Evolutionary conservation across 2,329 filamentous ascomycete genomes (phyloP).

Genomic region (Ceratocystis ficicola): DNA sequence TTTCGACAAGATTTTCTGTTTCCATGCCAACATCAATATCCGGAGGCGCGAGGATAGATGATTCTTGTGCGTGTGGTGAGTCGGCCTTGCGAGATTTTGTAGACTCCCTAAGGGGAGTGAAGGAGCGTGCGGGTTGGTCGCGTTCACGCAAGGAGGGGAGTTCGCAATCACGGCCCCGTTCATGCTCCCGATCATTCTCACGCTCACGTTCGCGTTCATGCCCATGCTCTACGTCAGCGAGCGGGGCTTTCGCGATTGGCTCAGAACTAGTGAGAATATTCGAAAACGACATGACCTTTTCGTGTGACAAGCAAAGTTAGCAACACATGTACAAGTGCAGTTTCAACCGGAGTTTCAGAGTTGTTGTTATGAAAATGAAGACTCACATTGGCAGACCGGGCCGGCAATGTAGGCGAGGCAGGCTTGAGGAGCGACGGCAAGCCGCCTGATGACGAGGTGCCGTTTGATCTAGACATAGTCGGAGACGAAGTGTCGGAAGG

Average conservation of each 20-base stretch:
- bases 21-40: slow-evolving; percentile 18
- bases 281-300: slow-evolving; percentile 86
- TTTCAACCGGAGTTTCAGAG: neutral
- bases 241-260: slow-evolving; percentile 34
- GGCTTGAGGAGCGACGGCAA: slow-evolving; percentile 23
- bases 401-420: slow-evolving; percentile 20
- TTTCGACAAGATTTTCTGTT: slow-evolving; percentile 18
- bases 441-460: slow-evolving; percentile 18
- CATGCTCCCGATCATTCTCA: neutral
- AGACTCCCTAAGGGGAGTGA: slow-evolving; percentile 9
- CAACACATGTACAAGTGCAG: neutral
- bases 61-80: slow-evolving; percentile 7
- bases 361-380: too few relatives aligned
- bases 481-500: slow-evolving; percentile 39
- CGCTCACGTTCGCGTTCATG: slow-evolving; percentile 10
- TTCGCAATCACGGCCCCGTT: slow-evolving; percentile 13
- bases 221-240: neutral
- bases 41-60: slow-evolving; percentile 18
- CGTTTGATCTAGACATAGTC: slow-evolving; percentile 24
- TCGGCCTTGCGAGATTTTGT: slow-evolving; percentile 7
- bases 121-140: slow-evolving; percentile 13
- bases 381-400: slow-evolving; percentile 17
- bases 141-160: slow-evolving; percentile 16
- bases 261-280: slow-evolving; percentile 80
- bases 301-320: slow-evolving; percentile 15